Conservation (phyloP, 192 early-diverging fungal genomes). For the Chytriomyces confervae region DNA sequence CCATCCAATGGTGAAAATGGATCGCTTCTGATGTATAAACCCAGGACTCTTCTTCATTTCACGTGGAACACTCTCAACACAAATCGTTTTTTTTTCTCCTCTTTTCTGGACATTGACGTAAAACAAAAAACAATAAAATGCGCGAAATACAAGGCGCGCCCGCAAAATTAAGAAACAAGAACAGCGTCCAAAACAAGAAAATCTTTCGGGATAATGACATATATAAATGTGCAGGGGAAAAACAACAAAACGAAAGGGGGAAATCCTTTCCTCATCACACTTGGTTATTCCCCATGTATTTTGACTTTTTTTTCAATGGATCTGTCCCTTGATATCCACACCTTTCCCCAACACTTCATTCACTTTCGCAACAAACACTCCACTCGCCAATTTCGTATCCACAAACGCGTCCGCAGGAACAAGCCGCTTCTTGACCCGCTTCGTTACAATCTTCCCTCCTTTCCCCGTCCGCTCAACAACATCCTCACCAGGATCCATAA, state of each 20-base stretch:
- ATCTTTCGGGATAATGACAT: too few relatives aligned
- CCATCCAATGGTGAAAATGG: slow-evolving; percentile 28
- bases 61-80: too few relatives aligned
- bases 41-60: too few relatives aligned
- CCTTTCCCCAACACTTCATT: slow-evolving; percentile 41
- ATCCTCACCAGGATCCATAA: slow-evolving; percentile 14
- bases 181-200: too few relatives aligned
- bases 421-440: slow-evolving; percentile 16
- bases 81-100: too few relatives aligned
- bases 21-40: not conserved
- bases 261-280: too few relatives aligned
- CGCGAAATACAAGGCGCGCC: too few relatives aligned
- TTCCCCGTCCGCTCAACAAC: slow-evolving; percentile 13
- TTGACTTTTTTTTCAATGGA: slow-evolving; percentile 32
- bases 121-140: too few relatives aligned
- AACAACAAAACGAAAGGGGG: too few relatives aligned
- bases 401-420: slow-evolving; percentile 19
- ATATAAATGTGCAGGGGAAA: too few relatives aligned
- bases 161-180: too few relatives aligned
- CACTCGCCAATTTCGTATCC: slow-evolving; percentile 41
- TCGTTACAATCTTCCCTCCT: slow-evolving; percentile 18
- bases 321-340: slow-evolving; percentile 60
- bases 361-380: slow-evolving; percentile 32
- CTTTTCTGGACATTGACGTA: too few relatives aligned
- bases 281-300: not conserved